These are phyloP conservation scores for Wallacemonas sp. DNA, from an alignment of 208 protist species.

Conservation along the genomic window DNA sequence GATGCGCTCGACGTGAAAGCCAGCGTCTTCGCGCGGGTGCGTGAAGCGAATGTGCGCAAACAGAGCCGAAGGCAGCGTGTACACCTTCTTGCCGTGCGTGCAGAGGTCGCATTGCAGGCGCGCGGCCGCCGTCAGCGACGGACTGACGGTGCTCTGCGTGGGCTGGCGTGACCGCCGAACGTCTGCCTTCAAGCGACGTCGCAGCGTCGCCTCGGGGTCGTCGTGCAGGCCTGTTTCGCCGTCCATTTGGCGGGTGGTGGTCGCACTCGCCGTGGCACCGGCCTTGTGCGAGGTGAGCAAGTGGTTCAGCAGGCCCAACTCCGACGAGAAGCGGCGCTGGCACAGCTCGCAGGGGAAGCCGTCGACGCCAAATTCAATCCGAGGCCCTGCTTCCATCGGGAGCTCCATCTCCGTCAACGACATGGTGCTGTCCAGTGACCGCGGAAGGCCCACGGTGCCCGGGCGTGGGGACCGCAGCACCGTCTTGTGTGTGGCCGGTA, in stretches of 20 bases:
- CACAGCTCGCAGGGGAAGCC: conserved; percentile 90
- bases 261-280: neutral
- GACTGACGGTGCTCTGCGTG: too few relatives aligned
- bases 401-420: too few relatives aligned
- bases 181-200: too few relatives aligned
- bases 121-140: too few relatives aligned
- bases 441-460: too few relatives aligned
- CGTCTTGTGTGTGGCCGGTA: neutral
- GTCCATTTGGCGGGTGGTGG: neutral
- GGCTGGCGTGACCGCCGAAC: too few relatives aligned
- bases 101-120: conserved; percentile 74
- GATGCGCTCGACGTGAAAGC: conserved; percentile 75
- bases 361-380: conserved; percentile 36
- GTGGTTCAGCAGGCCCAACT: conserved; percentile 79
- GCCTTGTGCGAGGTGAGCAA: conserved; percentile 24
- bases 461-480: too few relatives aligned
- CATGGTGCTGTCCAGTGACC: too few relatives aligned
- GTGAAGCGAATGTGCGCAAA: conserved; percentile 88
- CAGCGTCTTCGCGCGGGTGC: conserved; percentile 74
- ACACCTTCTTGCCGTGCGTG: conserved; percentile 38
- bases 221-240: conserved; percentile 16
- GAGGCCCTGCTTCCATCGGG: too few relatives aligned
- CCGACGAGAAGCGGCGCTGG: conserved; percentile 42
- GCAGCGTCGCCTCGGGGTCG: too few relatives aligned
- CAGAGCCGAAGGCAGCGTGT: conserved; percentile 74